phyloP scores from a whole-genome alignment of 148 eudicot genomes.

The Spergularia marina region DNA sequence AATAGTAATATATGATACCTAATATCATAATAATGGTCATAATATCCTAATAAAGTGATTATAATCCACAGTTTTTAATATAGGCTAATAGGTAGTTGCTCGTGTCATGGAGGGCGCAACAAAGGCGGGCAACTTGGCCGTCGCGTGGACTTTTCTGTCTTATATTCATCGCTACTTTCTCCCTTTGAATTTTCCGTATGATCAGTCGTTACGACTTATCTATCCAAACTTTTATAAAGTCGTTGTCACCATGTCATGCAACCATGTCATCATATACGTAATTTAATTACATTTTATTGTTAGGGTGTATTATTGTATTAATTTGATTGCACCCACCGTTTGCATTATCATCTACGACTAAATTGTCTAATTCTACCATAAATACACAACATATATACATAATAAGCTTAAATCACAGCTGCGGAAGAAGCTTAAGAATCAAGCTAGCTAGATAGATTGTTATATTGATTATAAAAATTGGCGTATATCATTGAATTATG shows the following conservation, averaged over 20 bases:
- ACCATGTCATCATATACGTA: not conserved
- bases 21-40: too few relatives aligned
- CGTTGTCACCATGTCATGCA: slow-evolving; percentile 3
- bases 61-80: slow-evolving; percentile 2
- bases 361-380: not conserved
- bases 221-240: not conserved
- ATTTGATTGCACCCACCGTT: not conserved
- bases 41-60: not conserved
- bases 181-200: too few relatives aligned
- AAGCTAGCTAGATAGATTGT: not conserved
- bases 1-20: not conserved
- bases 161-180: too few relatives aligned
- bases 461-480: not conserved
- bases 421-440: not conserved
- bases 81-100: not conserved
- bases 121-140: not conserved
- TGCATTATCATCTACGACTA: not conserved
- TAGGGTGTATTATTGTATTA: too few relatives aligned
- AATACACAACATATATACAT: not conserved
- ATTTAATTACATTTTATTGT: not conserved
- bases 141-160: not conserved
- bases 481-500: not conserved
- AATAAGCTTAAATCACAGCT: not conserved
- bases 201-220: too few relatives aligned
- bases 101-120: not conserved